These are phyloP conservation scores for Leccinum barrowsii DNA, from an alignment of 768 basidiomycete genomes.

Conservation along the genomic window DNA sequence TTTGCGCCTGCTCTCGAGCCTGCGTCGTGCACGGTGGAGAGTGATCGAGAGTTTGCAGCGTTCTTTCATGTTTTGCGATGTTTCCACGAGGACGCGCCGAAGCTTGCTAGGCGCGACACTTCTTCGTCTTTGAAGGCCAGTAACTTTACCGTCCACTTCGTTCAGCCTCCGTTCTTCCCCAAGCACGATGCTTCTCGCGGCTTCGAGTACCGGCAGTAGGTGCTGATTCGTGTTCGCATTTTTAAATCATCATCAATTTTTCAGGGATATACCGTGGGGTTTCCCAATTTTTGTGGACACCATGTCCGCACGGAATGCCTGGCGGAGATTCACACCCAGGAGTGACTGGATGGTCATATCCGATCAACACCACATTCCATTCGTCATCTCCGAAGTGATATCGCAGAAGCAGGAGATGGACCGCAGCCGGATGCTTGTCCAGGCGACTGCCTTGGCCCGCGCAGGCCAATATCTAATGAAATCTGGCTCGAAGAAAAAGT, in stretches of 20 bases:
- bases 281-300: conserved; percentile 12
- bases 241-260: neutral
- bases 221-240: no score
- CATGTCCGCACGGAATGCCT: fast-evolving
- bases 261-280: conserved; percentile 7
- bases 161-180: conserved; percentile 12
- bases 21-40: neutral
- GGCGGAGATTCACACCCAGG: conserved; percentile 1
- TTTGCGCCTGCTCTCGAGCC: neutral
- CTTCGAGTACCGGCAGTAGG: neutral
- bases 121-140: conserved; percentile 9
- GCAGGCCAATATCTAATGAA: neutral
- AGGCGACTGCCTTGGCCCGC: conserved; percentile 5
- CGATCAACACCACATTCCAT: neutral
- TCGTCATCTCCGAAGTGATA: conserved; percentile 10
- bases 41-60: conserved; percentile 2
- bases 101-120: neutral
- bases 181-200: neutral
- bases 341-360: conserved; percentile 8
- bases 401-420: neutral
- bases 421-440: conserved; percentile 11
- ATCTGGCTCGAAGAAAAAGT: neutral
- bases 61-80: conserved; percentile 6
- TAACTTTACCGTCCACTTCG: conserved; percentile 10
- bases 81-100: neutral